Conservation (phyloP, 257 asterid genomes). For the Solanum dulcamara region DNA sequence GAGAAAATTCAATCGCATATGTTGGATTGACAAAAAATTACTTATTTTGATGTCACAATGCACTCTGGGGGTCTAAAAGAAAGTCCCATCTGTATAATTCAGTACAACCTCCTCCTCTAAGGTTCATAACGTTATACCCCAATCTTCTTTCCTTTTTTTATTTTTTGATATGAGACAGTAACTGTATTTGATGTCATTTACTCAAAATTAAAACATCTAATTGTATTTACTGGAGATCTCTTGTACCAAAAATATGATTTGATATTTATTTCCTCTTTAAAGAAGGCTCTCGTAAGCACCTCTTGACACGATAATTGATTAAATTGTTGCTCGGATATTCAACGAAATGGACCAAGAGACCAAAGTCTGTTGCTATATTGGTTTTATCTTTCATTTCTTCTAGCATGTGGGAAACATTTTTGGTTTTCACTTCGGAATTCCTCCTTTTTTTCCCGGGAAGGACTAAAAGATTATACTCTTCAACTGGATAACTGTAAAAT, state of each 20-base stretch:
- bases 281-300: neutral
- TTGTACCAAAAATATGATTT: neutral
- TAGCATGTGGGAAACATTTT: neutral
- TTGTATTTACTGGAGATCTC: neutral
- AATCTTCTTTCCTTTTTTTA: neutral
- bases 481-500: neutral
- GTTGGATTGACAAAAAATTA: neutral
- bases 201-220: neutral
- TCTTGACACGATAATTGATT: neutral
- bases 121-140: neutral
- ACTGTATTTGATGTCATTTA: neutral
- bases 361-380: neutral
- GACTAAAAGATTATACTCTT: neutral
- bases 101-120: neutral
- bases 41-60: neutral
- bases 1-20: neutral
- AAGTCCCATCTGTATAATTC: neutral
- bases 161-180: neutral
- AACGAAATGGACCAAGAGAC: neutral
- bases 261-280: neutral
- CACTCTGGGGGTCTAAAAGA: neutral
- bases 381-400: neutral
- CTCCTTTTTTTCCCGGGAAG: neutral
- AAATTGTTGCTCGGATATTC: neutral
- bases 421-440: neutral